phyloP scores from a whole-genome alignment of 1,284 basidiomycete genomes.

The Anthracocystis setariae region DNA sequence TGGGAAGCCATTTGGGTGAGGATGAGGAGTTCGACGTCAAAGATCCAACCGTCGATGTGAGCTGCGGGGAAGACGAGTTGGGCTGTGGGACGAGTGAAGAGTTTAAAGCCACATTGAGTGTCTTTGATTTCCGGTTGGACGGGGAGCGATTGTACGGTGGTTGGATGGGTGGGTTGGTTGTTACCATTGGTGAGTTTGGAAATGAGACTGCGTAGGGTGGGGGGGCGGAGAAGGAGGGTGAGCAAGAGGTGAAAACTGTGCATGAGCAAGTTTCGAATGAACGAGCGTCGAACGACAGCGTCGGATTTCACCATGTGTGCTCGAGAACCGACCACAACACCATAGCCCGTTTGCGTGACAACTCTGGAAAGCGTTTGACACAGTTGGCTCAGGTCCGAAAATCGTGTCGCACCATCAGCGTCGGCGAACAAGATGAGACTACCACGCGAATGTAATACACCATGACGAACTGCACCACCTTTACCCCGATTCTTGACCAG shows the following conservation, averaged over 20 bases:
- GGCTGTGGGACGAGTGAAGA: conserved; percentile 79
- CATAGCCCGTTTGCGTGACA: conserved; percentile 71
- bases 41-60: conserved; percentile 77
- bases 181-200: background rate
- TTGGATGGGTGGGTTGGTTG: background rate
- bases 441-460: conserved; percentile 77
- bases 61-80: conserved; percentile 78
- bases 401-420: conserved; percentile 89
- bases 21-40: conserved; percentile 93
- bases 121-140: conserved; percentile 84
- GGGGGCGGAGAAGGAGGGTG: conserved; percentile 55
- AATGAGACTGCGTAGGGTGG: conserved; percentile 24
- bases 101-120: conserved; percentile 95
- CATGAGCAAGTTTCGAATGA: conserved; percentile 90
- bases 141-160: conserved; percentile 15
- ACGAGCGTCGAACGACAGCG: conserved; percentile 90
- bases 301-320: conserved; percentile 90
- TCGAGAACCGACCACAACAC: conserved; percentile 79
- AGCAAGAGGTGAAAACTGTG: conserved; percentile 78
- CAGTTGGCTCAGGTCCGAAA: conserved; percentile 80
- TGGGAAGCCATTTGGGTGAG: conserved; percentile 72
- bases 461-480: conserved; percentile 87
- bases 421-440: conserved; percentile 87
- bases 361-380: conserved; percentile 74
- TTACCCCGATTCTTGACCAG: conserved; percentile 86